Percentiles rank a stretch among this genome's conserved stretches.
Conservation (phyloP, 345 rosid genomes). For the Citrus unshiu region DNA sequence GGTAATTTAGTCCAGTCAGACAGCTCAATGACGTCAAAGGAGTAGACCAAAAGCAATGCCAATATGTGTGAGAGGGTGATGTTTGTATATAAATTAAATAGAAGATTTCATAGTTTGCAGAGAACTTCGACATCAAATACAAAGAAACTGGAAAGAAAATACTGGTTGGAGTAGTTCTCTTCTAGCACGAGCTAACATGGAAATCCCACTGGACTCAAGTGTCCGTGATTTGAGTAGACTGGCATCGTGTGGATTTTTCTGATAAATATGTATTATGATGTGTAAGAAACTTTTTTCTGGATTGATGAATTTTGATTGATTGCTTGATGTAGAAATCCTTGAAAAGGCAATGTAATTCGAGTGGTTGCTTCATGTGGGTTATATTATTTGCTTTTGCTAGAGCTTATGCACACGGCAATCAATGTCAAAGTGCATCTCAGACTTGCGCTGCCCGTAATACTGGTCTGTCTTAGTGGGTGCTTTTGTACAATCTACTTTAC, state of each 20-base stretch:
- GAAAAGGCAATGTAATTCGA: neutral
- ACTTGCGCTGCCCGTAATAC: neutral
- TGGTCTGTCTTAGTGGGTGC: neutral
- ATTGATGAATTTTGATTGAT: slow-evolving; percentile 21
- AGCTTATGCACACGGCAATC: neutral
- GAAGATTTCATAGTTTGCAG: neutral
- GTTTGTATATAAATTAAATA: slow-evolving; percentile 5
- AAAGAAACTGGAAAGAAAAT: neutral
- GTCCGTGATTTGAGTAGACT: neutral
- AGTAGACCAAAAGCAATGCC: slow-evolving; percentile 11
- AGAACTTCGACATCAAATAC: neutral
- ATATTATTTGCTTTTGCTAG: neutral
- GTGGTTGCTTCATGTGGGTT: slow-evolving; percentile 4
- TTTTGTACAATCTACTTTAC: neutral
- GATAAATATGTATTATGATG: slow-evolving; percentile 2
- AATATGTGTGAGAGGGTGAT: neutral
- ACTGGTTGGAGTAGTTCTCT: neutral
- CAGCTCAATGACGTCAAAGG: slow-evolving; percentile 23
- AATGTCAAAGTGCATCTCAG: neutral
- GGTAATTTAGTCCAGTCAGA: slow-evolving; percentile 31
- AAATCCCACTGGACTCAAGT: slow-evolving; percentile 1
- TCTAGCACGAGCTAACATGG: slow-evolving; percentile 6
- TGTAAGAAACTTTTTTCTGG: neutral
- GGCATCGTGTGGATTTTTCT: neutral
- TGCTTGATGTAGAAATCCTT: slow-evolving; percentile 19